Conservation (phyloP, 1,284 basidiomycete species). For the Marasmius fiardii region DNA sequence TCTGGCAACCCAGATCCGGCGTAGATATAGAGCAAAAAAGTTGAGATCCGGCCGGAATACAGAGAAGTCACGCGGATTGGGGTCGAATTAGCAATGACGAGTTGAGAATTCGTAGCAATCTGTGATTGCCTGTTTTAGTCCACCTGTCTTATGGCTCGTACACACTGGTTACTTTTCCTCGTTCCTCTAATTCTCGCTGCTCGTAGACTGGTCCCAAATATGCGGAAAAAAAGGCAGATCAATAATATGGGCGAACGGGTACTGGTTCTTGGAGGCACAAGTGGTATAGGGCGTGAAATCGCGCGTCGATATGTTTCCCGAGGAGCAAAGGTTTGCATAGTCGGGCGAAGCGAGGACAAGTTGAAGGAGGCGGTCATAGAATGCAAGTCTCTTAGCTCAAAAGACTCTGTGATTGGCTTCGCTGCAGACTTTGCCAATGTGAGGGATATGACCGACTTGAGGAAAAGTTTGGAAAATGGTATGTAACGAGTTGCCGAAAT, state of each 20-base stretch:
- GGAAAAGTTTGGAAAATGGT: constrained; percentile 59
- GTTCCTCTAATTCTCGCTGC: no score
- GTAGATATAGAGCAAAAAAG: no score
- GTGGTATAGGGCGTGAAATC: constrained; percentile 78
- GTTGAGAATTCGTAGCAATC: no score
- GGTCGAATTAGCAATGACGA: no score
- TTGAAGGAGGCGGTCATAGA: constrained; percentile 62
- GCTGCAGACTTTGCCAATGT: constrained; percentile 65
- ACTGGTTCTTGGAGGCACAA: constrained; percentile 72
- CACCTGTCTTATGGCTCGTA: no score
- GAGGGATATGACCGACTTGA: constrained; percentile 66
- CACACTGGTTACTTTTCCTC: no score
- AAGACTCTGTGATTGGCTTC: constrained; percentile 34
- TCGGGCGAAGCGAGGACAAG: constrained; percentile 63
- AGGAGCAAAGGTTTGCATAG: constrained; percentile 75
- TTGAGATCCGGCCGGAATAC: no score
- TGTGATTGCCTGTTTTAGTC: no score
- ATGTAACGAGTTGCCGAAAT: constrained; percentile 19
- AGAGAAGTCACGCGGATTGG: no score
- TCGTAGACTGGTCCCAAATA: no score
- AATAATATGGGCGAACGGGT: constrained; percentile 1
- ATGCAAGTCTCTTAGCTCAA: constrained; percentile 38
- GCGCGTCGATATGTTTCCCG: constrained; percentile 72
- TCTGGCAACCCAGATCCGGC: no score
- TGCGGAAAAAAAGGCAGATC: no score